Evolutionary conservation across 2,329 filamentous ascomycete species (phyloP).

Genomic region (Ophiosphaerella korrae): DNA sequence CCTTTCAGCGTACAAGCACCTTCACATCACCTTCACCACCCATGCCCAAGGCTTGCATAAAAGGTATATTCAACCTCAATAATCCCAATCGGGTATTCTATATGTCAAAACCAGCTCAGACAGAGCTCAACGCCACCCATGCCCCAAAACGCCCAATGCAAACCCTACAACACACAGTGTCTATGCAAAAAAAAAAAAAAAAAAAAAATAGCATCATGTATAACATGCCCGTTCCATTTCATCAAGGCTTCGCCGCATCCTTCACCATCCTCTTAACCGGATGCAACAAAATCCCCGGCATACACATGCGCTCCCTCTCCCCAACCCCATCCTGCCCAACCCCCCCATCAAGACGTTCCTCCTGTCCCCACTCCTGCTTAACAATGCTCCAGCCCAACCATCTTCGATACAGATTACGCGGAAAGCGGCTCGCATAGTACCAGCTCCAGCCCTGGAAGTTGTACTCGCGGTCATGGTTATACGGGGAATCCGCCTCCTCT

Average conservation of each 20-base stretch:
- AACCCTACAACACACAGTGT: too few relatives aligned
- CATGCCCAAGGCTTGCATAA: too few relatives aligned
- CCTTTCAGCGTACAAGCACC: too few relatives aligned
- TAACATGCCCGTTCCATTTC: too few relatives aligned
- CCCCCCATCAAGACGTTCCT: slow-evolving; percentile 63
- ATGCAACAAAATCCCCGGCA: slow-evolving; percentile 88
- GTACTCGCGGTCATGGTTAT: slow-evolving; percentile 74
- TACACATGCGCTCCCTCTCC: slow-evolving; percentile 79
- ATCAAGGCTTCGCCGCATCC: slow-evolving; percentile 25
- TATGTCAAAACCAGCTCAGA: too few relatives aligned
- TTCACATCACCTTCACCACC: too few relatives aligned
- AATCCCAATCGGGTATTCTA: too few relatives aligned
- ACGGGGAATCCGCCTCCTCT: slow-evolving; percentile 49
- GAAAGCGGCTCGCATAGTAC: slow-evolving; percentile 89
- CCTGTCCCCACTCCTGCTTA: slow-evolving; percentile 77
- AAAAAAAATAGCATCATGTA: too few relatives aligned
- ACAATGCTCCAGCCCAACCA: slow-evolving; percentile 86
- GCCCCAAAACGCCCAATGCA: too few relatives aligned
- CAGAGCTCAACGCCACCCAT: too few relatives aligned
- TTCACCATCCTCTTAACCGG: slow-evolving; percentile 71
- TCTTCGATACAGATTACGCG: slow-evolving; percentile 77
- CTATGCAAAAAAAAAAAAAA: neutral
- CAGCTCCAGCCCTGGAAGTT: slow-evolving; percentile 86
- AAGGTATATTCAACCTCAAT: too few relatives aligned
- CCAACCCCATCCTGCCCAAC: slow-evolving; percentile 50